Percentiles rank a stretch among this genome's conserved stretches.
Conservation (phyloP, 75 land plant species). For the Picea sitchensis region DNA sequence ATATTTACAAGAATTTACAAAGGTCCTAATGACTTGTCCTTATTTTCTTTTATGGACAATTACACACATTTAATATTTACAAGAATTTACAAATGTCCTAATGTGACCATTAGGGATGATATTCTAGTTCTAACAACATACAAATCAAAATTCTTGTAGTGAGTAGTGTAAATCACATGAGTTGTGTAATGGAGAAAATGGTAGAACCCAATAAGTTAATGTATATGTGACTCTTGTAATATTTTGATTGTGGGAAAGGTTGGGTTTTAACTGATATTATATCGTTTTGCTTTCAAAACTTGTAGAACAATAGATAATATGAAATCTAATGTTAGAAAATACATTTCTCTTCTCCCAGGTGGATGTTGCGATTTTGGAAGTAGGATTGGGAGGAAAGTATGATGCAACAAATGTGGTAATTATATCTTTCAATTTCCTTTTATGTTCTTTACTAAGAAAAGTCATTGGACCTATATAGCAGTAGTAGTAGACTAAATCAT, state of each 20-base stretch:
- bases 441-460: background rate
- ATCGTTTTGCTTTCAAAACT: background rate
- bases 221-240: background rate
- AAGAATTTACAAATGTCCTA: too few relatives aligned
- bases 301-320: background rate
- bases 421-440: background rate
- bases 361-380: slow-evolving; percentile 92
- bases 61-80: too few relatives aligned
- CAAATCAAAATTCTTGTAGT: too few relatives aligned
- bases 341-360: slow-evolving; percentile 38
- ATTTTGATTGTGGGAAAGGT: too few relatives aligned
- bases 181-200: background rate
- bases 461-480: background rate
- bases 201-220: background rate
- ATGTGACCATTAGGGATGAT: too few relatives aligned
- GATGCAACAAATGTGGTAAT: slow-evolving; percentile 93
- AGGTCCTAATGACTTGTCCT: too few relatives aligned
- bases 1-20: too few relatives aligned
- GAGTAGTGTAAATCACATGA: too few relatives aligned
- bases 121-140: too few relatives aligned
- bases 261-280: background rate
- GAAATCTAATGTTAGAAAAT: background rate
- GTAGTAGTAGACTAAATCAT: background rate
- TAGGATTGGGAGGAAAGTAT: slow-evolving; percentile 75
- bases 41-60: too few relatives aligned